Conservation (phyloP, 1,139 yeast species). For the Nadsonia commutata region DNA sequence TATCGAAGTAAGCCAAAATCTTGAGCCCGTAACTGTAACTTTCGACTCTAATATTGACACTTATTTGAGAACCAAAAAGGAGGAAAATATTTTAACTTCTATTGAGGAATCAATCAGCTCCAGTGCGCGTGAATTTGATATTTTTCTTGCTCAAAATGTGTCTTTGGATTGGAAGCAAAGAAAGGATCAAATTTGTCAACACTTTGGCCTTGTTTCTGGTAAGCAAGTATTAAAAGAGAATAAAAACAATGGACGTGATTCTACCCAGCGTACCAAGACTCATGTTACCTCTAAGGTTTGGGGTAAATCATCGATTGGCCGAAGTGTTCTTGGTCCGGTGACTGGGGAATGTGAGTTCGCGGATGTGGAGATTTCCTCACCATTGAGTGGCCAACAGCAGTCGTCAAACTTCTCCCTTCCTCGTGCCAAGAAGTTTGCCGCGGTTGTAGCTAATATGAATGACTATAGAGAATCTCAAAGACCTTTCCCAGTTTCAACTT, state of each 20-base stretch:
- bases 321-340: conserved; percentile 24
- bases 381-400: conserved; percentile 9
- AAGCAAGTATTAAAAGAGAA: background rate
- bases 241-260: background rate
- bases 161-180: conserved; percentile 74
- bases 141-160: conserved; percentile 55
- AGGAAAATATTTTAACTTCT: conserved; percentile 67
- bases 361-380: conserved; percentile 16
- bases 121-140: conserved; percentile 76
- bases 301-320: conserved; percentile 23
- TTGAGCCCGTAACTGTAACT: conserved; percentile 17
- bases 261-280: background rate
- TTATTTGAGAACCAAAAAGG: conserved; percentile 49
- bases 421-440: conserved; percentile 44
- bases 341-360: conserved; percentile 19
- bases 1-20: conserved; percentile 16
- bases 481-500: conserved; percentile 36
- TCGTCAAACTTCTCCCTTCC: conserved; percentile 10
- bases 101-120: conserved; percentile 66
- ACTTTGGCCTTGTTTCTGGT: conserved; percentile 36
- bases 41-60: conserved; percentile 17
- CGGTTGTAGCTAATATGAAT: conserved; percentile 53
- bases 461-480: conserved; percentile 44
- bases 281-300: conserved; percentile 9
- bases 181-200: conserved; percentile 55